These are phyloP conservation scores for Haplosporangium sp. DNA, from an alignment of 371 early-diverging fungal species.

Conservation along the genomic window DNA sequence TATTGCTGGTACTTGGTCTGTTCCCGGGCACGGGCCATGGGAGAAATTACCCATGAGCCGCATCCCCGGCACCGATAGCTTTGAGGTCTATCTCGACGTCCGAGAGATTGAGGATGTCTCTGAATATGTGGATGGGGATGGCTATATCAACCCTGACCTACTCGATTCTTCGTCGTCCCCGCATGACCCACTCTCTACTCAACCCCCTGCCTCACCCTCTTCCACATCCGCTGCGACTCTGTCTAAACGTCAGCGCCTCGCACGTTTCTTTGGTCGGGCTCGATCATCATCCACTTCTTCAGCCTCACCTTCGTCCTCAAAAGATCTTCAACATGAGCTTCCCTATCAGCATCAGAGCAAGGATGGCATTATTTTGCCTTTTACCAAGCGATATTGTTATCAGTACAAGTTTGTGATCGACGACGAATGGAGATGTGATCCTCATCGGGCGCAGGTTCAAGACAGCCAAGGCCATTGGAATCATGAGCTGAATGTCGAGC, in stretches of 20 bases:
- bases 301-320: not conserved
- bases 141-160: slow-evolving; percentile 35
- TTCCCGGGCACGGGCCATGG: slow-evolving; percentile 54
- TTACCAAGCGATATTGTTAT: slow-evolving; percentile 32
- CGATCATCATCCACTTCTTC: slow-evolving; percentile 38
- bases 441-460: slow-evolving; percentile 15
- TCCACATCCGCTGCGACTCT: slow-evolving; percentile 3
- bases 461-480: slow-evolving; percentile 40
- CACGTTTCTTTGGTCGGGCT: slow-evolving; percentile 43
- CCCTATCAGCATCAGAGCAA: slow-evolving; percentile 38
- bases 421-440: slow-evolving; percentile 42
- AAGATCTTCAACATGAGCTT: slow-evolving; percentile 18
- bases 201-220: slow-evolving; percentile 12
- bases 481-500: slow-evolving; percentile 42
- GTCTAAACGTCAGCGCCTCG: slow-evolving; percentile 20
- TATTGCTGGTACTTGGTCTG: slow-evolving; percentile 50
- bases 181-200: slow-evolving; percentile 11
- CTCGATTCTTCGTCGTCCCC: slow-evolving; percentile 18
- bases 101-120: slow-evolving; percentile 42
- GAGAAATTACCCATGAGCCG: slow-evolving; percentile 44
- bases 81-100: slow-evolving; percentile 36
- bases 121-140: slow-evolving; percentile 41
- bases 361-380: slow-evolving; percentile 25
- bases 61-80: slow-evolving; percentile 28
- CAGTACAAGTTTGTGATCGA: slow-evolving; percentile 53